Evolutionary conservation across 352 stramenopile genomes (phyloP).

Genomic region (Pythium pyrilobum): DNA sequence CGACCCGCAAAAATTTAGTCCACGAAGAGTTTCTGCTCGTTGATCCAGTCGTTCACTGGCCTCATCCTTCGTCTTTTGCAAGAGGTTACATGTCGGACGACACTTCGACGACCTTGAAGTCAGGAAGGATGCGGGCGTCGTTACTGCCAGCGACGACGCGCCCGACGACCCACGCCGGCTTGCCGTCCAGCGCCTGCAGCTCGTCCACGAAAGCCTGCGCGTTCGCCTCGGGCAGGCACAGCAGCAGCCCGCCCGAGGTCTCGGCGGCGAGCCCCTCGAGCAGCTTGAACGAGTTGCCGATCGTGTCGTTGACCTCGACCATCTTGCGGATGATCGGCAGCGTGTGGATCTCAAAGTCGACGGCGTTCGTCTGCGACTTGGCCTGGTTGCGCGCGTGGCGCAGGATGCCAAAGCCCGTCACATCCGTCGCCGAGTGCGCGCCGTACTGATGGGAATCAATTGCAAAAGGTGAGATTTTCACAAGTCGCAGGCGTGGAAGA

Average conservation of each 20-base stretch:
- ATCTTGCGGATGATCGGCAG: constrained; percentile 92
- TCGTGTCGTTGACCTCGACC: constrained; percentile 79
- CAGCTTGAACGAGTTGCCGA: constrained; percentile 92
- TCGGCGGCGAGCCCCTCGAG: constrained; percentile 90
- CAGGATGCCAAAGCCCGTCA: constrained; percentile 95
- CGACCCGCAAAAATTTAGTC: no score
- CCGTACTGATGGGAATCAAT: constrained; percentile 48
- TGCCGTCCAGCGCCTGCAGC: constrained; percentile 82
- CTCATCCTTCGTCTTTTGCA: constrained; percentile 27
- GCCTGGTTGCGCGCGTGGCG: constrained; percentile 92
- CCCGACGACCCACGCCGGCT: constrained; percentile 92
- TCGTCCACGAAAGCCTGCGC: constrained; percentile 86
- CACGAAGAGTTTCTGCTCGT: no score
- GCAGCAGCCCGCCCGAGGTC: constrained; percentile 92
- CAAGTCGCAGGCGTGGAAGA: no score
- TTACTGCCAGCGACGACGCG: constrained; percentile 74
- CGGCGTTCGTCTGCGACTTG: constrained; percentile 84
- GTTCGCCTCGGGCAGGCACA: constrained; percentile 84
- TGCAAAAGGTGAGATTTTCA: background rate
- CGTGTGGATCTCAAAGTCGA: constrained; percentile 91
- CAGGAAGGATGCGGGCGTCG: constrained; percentile 49
- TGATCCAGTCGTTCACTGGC: no score
- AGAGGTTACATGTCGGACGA: constrained; percentile 29
- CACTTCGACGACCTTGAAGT: constrained; percentile 54
- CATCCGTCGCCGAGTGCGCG: constrained; percentile 92